Evolutionary conservation across 1,284 basidiomycete genomes (phyloP), one percentile per base, ranked within the genome.

Genomic region (Tylopilus orsonianus): DNA sequence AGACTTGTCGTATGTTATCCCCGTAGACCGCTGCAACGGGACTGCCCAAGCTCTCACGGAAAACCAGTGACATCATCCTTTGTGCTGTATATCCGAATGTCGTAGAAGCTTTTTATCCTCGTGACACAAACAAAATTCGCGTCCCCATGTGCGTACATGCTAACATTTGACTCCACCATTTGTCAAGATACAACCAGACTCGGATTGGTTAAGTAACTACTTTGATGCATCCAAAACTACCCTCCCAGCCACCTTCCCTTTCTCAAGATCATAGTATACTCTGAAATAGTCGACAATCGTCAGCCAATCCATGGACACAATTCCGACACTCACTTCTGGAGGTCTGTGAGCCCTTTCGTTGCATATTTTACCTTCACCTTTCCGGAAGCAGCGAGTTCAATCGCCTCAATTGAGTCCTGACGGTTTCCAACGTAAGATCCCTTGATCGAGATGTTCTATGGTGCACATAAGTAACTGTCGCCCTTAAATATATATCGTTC

Each of bases 371-470:
- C 81, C 61, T 79, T 83, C 43, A 90, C 85, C 40, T 79, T 76
- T 13, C 87, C 89, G 8, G 71, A 61, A 0, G 85, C 79, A 7
- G 86, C 90, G 24, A 92, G 80, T 2, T 80, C 75, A 23, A 92
- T 66, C 1, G 90, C 85, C 62, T 93, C 89, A 14, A 74, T 61
- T 8, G 86, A 78, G 59, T 91, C 89, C 60, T 87, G 85, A 37
- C 87, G 75, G 60, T 84, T 85, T 14, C 77, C 89, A 44, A 93
- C 87, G 61, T 90, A 91, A 4, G 83, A 85, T 7, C 87, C 87
- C 44, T 83, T 72, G 61, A 91, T 83, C 48, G 72, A 77, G 55
- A 87, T 83, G 58, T 73, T 78, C 68, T 74, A 44, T 23, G 8
- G 13, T 14, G 13, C 7, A 9, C 19, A 14, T 60, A 23, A 55